Percentiles rank a stretch among this genome's conserved stretches.
These are phyloP conservation scores for Talaromyces adpressus DNA, from an alignment of 495 filamentous ascomycete species.

Conservation along the genomic window DNA sequence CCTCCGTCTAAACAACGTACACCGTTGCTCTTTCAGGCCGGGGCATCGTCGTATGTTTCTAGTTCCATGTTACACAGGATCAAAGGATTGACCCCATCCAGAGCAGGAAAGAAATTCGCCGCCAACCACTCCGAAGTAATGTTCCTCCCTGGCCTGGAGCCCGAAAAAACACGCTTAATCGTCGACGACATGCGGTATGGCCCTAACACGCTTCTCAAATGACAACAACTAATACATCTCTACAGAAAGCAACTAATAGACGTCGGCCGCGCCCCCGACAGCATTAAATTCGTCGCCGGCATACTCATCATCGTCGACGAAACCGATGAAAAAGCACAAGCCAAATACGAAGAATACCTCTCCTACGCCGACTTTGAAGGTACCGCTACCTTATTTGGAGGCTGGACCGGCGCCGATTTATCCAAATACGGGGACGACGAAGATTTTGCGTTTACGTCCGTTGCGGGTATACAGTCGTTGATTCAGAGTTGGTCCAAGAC, in stretches of 20 bases:
- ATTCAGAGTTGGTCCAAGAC: constrained; percentile 9
- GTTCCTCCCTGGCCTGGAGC: constrained; percentile 41
- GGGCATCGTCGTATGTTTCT: constrained; percentile 16
- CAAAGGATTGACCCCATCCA: neutral
- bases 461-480: constrained; percentile 6
- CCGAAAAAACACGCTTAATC: constrained; percentile 29
- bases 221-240: neutral
- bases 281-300: constrained; percentile 11
- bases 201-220: neutral
- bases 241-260: constrained; percentile 6
- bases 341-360: constrained; percentile 12
- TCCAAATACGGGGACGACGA: constrained; percentile 9
- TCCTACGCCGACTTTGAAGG: constrained; percentile 8
- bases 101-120: constrained; percentile 42
- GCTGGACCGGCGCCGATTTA: constrained; percentile 8
- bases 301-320: constrained; percentile 10
- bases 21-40: constrained; percentile 50
- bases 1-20: constrained; percentile 48
- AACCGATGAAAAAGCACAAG: constrained; percentile 38
- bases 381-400: constrained; percentile 1
- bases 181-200: constrained; percentile 32
- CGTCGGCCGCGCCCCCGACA: constrained; percentile 5
- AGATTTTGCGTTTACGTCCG: constrained; percentile 1
- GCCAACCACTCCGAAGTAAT: constrained; percentile 49
- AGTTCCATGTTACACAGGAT: constrained; percentile 13